Conservation (phyloP, 2,329 filamentous ascomycete species). For the Botryotinia calthae region DNA sequence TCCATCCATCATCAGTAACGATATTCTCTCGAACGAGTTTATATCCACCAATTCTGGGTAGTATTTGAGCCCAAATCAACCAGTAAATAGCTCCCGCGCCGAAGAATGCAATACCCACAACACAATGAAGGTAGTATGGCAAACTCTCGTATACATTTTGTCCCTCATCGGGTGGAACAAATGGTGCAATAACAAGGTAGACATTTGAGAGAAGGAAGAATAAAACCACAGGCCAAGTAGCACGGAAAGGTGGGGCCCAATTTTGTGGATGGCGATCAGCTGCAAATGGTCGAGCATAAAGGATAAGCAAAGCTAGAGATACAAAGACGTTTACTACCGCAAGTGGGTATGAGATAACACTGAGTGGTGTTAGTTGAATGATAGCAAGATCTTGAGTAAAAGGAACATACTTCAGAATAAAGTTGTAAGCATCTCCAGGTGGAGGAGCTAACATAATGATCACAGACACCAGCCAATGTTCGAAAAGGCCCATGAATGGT, state of each 20-base stretch:
- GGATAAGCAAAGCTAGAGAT: conserved; percentile 51
- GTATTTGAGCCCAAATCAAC: conserved; percentile 52
- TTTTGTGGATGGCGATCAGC: conserved; percentile 49
- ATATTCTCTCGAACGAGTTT: conserved; percentile 54
- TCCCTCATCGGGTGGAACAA: conserved; percentile 50
- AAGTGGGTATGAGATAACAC: conserved; percentile 63
- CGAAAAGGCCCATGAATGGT: conserved; percentile 58
- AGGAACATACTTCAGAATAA: conserved; percentile 52
- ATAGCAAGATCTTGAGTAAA: neutral
- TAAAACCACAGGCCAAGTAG: conserved; percentile 52
- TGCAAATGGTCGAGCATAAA: conserved; percentile 49
- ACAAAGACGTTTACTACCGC: conserved; percentile 57
- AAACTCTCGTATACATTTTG: conserved; percentile 54
- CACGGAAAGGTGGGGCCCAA: conserved; percentile 56
- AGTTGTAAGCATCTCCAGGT: conserved; percentile 65
- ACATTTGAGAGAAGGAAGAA: conserved; percentile 62
- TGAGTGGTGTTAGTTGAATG: conserved; percentile 31
- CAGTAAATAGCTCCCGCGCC: conserved; percentile 53
- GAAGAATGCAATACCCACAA: conserved; percentile 56
- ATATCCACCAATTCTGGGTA: conserved; percentile 53
- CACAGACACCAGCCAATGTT: conserved; percentile 62
- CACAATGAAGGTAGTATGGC: conserved; percentile 58
- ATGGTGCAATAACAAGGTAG: conserved; percentile 60
- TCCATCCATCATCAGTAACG: conserved; percentile 63
- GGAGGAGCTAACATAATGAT: conserved; percentile 66